Conservation (phyloP, 2,329 filamentous ascomycete species). For the Gaeumannomyces sp. region DNA sequence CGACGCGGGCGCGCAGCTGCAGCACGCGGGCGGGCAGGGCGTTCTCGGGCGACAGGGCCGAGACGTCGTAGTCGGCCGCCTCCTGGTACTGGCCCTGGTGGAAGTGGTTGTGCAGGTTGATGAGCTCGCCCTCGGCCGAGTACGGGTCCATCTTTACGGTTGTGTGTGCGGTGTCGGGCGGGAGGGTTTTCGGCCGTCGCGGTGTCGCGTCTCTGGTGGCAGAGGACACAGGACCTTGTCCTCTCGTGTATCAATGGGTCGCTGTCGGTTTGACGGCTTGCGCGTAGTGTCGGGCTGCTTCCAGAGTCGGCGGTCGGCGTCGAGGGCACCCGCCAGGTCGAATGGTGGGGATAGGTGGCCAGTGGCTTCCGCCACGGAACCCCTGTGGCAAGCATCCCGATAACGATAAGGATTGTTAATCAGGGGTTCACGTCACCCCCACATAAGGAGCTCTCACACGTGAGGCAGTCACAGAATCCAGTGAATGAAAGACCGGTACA, state of each 20-base stretch:
- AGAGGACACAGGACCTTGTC: too few relatives aligned
- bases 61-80: conserved; percentile 79
- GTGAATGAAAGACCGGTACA: neutral
- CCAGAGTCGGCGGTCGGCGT: neutral
- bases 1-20: conserved; percentile 74
- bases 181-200: too few relatives aligned
- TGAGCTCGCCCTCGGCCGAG: conserved; percentile 63
- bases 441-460: neutral
- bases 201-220: neutral
- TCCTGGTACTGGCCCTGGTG: conserved; percentile 79
- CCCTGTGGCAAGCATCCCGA: neutral
- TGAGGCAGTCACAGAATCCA: neutral
- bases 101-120: conserved; percentile 66
- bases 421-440: neutral
- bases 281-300: neutral
- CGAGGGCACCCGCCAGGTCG: too few relatives aligned
- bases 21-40: conserved; percentile 69
- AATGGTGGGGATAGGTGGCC: neutral
- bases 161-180: neutral
- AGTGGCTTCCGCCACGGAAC: neutral
- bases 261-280: neutral
- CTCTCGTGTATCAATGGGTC: neutral
- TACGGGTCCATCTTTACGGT: conserved; percentile 58
- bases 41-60: conserved; percentile 73
- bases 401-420: neutral